Conservation (phyloP, 2,329 filamentous ascomycete species). For the Ceratocystiopsis minuta region DNA sequence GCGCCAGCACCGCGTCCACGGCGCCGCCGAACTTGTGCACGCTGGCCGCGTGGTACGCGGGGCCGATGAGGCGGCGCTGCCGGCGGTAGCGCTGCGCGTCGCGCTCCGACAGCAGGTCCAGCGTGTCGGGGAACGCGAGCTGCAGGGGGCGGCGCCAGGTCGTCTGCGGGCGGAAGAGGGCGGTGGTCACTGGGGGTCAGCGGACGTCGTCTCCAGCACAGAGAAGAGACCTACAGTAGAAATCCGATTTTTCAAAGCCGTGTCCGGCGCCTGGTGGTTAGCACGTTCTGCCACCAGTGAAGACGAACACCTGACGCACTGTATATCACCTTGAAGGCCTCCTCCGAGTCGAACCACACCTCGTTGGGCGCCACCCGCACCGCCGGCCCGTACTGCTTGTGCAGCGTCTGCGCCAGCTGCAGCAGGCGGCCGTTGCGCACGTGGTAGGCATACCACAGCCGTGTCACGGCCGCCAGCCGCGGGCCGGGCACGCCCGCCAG, state of each 20-base stretch:
- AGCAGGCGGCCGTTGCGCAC: slow-evolving; percentile 25
- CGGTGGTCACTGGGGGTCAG: slow-evolving; percentile 23
- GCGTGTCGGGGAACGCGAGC: slow-evolving; percentile 20
- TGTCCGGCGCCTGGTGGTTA: slow-evolving; percentile 2
- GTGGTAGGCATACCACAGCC: slow-evolving; percentile 28
- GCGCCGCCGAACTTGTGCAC: slow-evolving; percentile 23
- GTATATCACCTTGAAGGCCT: slow-evolving; percentile 30
- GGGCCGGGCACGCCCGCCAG: slow-evolving; percentile 29
- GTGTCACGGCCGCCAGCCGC: slow-evolving; percentile 26
- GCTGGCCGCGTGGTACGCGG: slow-evolving; percentile 25
- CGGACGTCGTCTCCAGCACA: not conserved
- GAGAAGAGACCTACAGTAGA: slow-evolving; percentile 24
- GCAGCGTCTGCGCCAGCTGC: slow-evolving; percentile 24
- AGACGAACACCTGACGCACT: slow-evolving; percentile 20
- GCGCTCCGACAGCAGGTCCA: slow-evolving; percentile 33
- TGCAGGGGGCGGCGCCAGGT: slow-evolving; percentile 20
- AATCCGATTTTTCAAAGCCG: slow-evolving; percentile 32
- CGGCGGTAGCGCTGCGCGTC: slow-evolving; percentile 27
- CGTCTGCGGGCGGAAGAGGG: slow-evolving; percentile 23
- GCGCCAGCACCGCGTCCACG: slow-evolving; percentile 22
- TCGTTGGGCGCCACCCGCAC: slow-evolving; percentile 37
- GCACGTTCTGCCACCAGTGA: no score
- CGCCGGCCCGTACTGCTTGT: slow-evolving; percentile 26
- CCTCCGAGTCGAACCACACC: slow-evolving; percentile 30
- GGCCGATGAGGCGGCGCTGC: slow-evolving; percentile 31